Conservation (phyloP, 441 rosid genomes). For the Croton setiger region DNA sequence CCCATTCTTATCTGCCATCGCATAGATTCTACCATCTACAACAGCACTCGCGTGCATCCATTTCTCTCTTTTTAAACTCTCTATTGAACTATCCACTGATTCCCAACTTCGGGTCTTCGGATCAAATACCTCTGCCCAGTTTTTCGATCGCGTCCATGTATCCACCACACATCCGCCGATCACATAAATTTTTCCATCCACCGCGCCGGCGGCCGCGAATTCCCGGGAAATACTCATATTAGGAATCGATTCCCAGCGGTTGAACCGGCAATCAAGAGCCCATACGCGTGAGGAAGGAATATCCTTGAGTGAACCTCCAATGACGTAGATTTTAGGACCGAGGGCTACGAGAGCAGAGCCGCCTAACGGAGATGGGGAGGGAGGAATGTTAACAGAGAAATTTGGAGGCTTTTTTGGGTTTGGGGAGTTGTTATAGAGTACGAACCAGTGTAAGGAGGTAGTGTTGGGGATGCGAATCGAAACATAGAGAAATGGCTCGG, state of each 20-base stretch:
- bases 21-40: slow-evolving; percentile 50
- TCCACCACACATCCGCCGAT: slow-evolving; percentile 84
- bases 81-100: slow-evolving; percentile 46
- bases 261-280: slow-evolving; percentile 62
- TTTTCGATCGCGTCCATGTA: slow-evolving; percentile 54
- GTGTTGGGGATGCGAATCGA: slow-evolving; percentile 37
- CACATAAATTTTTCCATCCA: slow-evolving; percentile 57
- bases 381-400: slow-evolving; percentile 45
- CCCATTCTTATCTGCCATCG: slow-evolving; percentile 81
- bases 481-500: slow-evolving; percentile 33
- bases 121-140: slow-evolving; percentile 85
- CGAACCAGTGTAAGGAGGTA: slow-evolving; percentile 30
- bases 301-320: slow-evolving; percentile 72
- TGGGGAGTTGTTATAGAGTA: slow-evolving; percentile 35
- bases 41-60: slow-evolving; percentile 97
- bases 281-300: slow-evolving; percentile 64
- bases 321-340: slow-evolving; percentile 48
- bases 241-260: slow-evolving; percentile 52
- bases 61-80: slow-evolving; percentile 48
- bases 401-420: background rate
- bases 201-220: slow-evolving; percentile 69
- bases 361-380: slow-evolving; percentile 49
- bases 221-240: slow-evolving; percentile 68
- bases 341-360: slow-evolving; percentile 57
- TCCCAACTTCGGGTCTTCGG: slow-evolving; percentile 49